Evolutionary conservation across 306 rosid genomes (phyloP).

Genomic region (Sindora glabra): DNA sequence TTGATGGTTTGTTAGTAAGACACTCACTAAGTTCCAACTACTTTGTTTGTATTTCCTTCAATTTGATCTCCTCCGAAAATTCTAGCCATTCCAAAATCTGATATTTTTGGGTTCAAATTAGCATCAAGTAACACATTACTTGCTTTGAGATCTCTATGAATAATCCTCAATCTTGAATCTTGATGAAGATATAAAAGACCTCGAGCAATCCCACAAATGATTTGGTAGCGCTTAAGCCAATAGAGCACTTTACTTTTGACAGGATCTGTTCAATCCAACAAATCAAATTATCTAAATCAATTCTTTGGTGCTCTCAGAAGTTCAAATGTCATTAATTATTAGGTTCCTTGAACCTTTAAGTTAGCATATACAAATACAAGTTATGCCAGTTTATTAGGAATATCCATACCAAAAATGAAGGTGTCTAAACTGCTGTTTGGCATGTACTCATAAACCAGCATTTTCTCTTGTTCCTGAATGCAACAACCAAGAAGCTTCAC

Average conservation of each 20-base stretch:
- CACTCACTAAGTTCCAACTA: conserved; percentile 20
- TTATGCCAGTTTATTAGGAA: not conserved
- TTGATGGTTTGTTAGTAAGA: conserved; percentile 25
- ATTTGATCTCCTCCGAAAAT: conserved; percentile 37
- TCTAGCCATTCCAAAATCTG: conserved; percentile 59
- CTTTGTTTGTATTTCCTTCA: conserved; percentile 46
- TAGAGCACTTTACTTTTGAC: not conserved
- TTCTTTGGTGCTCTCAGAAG: not conserved
- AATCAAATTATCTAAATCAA: not conserved
- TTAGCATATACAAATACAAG: not conserved
- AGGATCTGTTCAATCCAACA: conserved; percentile 5
- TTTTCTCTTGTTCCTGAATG: conserved; percentile 7
- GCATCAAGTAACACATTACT: conserved; percentile 48
- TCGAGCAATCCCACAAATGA: conserved; percentile 26
- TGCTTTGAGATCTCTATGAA: conserved; percentile 57
- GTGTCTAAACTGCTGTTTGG: not conserved
- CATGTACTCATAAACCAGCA: no score
- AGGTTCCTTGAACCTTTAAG: not conserved
- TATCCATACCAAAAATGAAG: conserved; percentile 19
- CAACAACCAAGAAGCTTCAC: conserved; percentile 18
- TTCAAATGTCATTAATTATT: not conserved
- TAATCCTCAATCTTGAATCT: conserved; percentile 46
- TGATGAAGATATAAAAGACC: conserved; percentile 42
- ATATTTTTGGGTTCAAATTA: conserved; percentile 43
- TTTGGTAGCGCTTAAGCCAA: conserved; percentile 30